These are phyloP conservation scores for Senecio squalidus DNA, from an alignment of 140 eudicot species.

Conservation along the genomic window DNA sequence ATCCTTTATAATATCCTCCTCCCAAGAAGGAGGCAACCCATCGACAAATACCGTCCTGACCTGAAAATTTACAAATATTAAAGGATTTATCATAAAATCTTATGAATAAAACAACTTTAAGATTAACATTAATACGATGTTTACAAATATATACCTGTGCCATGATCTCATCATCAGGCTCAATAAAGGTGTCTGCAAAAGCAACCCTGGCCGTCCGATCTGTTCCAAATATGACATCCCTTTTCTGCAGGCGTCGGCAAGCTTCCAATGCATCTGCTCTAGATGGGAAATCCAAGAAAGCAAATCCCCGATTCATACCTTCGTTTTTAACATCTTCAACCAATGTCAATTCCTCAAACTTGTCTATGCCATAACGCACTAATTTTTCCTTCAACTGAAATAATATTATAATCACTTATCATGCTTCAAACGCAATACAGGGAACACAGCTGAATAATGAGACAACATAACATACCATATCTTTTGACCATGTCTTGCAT, in stretches of 20 bases:
- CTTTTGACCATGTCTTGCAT: slow-evolving; percentile 59
- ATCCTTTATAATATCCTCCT: slow-evolving; percentile 49
- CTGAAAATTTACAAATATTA: slow-evolving; percentile 14
- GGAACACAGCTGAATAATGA: background rate
- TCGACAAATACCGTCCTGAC: slow-evolving; percentile 56
- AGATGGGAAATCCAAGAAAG: slow-evolving; percentile 42
- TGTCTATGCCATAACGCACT: slow-evolving; percentile 40
- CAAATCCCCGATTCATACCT: slow-evolving; percentile 55
- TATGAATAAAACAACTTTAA: background rate
- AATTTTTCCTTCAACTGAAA: slow-evolving; percentile 48
- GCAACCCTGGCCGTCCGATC: slow-evolving; percentile 57
- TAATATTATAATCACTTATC: background rate
- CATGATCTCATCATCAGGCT: slow-evolving; percentile 56
- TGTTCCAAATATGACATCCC: slow-evolving; percentile 49
- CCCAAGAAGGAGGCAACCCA: slow-evolving; percentile 58
- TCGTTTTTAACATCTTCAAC: slow-evolving; percentile 44
- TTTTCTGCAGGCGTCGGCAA: slow-evolving; percentile 46
- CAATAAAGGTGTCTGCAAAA: slow-evolving; percentile 51
- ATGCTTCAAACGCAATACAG: background rate
- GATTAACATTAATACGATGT: background rate
- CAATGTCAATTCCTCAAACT: slow-evolving; percentile 46
- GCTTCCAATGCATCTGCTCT: slow-evolving; percentile 62
- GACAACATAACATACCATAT: slow-evolving; percentile 30
- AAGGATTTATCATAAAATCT: background rate
- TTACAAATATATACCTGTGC: slow-evolving; percentile 38